Percentiles rank a stretch among this genome's conserved stretches.
These are phyloP conservation scores for Mycena polygramma DNA, from an alignment of 768 basidiomycete genomes.

Conservation along the genomic window DNA sequence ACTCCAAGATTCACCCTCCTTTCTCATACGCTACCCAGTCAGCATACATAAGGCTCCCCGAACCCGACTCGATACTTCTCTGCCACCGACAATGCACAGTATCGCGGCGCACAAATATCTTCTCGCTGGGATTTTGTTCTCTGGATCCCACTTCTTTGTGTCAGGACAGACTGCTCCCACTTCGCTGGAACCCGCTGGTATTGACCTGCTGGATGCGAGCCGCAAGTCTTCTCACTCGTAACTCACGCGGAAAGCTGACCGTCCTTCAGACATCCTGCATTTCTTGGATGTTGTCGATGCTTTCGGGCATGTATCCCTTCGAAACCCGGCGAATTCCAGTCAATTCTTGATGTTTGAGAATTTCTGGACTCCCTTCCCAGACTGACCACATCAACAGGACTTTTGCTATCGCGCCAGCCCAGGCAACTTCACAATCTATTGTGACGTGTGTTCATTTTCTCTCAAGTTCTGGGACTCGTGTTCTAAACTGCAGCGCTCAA, in stretches of 20 bases:
- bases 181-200: constrained; percentile 25
- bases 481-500: neutral
- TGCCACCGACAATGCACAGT: constrained; percentile 1
- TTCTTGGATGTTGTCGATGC: constrained; percentile 41
- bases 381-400: constrained; percentile 28
- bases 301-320: constrained; percentile 40
- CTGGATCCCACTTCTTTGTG: neutral
- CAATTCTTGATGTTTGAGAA: constrained; percentile 40
- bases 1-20: too few relatives aligned
- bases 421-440: constrained; percentile 38
- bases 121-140: constrained; percentile 2
- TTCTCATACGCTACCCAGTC: too few relatives aligned
- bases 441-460: constrained; percentile 32
- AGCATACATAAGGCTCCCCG: constrained; percentile 4
- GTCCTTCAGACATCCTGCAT: constrained; percentile 36
- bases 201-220: constrained; percentile 39
- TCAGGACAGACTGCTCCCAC: constrained; percentile 9
- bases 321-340: constrained; percentile 39
- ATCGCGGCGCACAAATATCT: constrained; percentile 14
- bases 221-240: constrained; percentile 10
- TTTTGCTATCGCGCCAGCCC: constrained; percentile 41
- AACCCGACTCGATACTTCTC: neutral
- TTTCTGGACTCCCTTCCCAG: neutral
- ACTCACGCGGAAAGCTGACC: neutral
- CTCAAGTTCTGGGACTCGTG: neutral